These are phyloP conservation scores for Begonia peltatifolia DNA, from an alignment of 306 rosid species.

Conservation along the genomic window DNA sequence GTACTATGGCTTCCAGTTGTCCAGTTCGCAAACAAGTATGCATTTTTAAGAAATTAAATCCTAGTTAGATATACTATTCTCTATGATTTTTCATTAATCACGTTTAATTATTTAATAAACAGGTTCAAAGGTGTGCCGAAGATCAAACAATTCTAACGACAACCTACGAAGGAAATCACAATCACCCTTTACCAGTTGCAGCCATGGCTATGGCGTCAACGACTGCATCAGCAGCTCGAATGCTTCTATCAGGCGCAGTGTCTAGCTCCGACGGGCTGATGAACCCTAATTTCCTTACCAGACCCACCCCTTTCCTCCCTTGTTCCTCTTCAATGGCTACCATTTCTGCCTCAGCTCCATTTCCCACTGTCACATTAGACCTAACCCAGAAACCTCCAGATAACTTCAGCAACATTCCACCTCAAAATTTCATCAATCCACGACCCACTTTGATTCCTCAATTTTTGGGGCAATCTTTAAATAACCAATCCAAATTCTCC, in stretches of 20 bases:
- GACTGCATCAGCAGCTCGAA: slow-evolving; percentile 52
- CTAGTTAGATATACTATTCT: background rate
- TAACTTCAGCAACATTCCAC: slow-evolving; percentile 16
- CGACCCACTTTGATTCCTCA: slow-evolving; percentile 39
- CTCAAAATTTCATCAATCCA: slow-evolving; percentile 15
- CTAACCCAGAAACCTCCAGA: slow-evolving; percentile 37
- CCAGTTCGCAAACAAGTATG: slow-evolving; percentile 73
- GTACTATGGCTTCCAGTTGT: slow-evolving; percentile 59
- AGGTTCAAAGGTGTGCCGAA: slow-evolving; percentile 79
- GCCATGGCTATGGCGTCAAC: slow-evolving; percentile 70
- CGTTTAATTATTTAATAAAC: slow-evolving; percentile 1
- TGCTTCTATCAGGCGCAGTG: slow-evolving; percentile 62
- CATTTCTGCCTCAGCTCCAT: slow-evolving; percentile 68
- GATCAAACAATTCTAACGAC: slow-evolving; percentile 45
- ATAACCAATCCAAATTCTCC: slow-evolving; percentile 43
- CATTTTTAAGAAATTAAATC: background rate
- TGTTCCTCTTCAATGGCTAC: slow-evolving; percentile 57
- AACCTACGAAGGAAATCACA: slow-evolving; percentile 71
- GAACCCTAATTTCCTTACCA: slow-evolving; percentile 30
- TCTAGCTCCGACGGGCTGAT: slow-evolving; percentile 36
- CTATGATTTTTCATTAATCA: background rate
- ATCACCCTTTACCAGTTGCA: slow-evolving; percentile 58
- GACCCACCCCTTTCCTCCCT: slow-evolving; percentile 30
- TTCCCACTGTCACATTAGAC: slow-evolving; percentile 75
- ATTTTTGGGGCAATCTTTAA: slow-evolving; percentile 27